Conservation (phyloP, 148 eudicot genomes). For the Amaranthus palmeri region DNA sequence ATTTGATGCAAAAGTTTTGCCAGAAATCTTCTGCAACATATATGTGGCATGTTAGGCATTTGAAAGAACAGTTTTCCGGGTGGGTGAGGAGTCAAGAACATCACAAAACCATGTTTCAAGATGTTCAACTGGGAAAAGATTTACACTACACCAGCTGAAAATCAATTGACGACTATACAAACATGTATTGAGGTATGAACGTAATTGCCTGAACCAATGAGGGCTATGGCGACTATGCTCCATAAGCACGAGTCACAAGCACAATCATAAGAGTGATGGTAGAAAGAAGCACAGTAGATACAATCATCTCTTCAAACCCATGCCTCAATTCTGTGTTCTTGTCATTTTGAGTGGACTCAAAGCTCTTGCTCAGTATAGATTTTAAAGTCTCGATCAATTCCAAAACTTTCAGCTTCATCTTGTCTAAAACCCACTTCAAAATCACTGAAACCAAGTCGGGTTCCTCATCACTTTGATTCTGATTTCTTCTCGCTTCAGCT, state of each 20-base stretch:
- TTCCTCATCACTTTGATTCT: conserved; percentile 17
- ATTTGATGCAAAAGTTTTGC: too few relatives aligned
- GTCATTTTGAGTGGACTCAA: conserved; percentile 15
- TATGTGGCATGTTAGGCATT: neutral
- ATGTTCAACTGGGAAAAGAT: neutral
- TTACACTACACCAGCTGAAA: neutral
- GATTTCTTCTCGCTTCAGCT: conserved; percentile 25
- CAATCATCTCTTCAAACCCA: conserved; percentile 32
- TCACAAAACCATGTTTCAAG: neutral
- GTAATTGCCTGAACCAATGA: neutral
- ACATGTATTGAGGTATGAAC: neutral
- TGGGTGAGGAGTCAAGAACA: neutral
- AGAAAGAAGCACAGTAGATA: conserved; percentile 43
- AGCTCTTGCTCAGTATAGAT: conserved; percentile 8
- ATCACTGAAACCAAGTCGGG: conserved; percentile 24
- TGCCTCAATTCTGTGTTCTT: conserved; percentile 11
- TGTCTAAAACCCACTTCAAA: conserved; percentile 36
- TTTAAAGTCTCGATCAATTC: conserved; percentile 29
- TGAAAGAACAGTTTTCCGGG: neutral
- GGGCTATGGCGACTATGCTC: conserved; percentile 9
- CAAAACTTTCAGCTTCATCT: conserved; percentile 29
- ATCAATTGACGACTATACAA: neutral
- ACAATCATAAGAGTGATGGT: conserved; percentile 43
- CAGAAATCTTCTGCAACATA: too few relatives aligned
- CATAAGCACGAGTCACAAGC: conserved; percentile 36